Percentiles rank a stretch among this genome's conserved stretches.
These are phyloP conservation scores for Peronospora farinosa DNA, from an alignment of 352 stramenopile species.

Conservation along the genomic window DNA sequence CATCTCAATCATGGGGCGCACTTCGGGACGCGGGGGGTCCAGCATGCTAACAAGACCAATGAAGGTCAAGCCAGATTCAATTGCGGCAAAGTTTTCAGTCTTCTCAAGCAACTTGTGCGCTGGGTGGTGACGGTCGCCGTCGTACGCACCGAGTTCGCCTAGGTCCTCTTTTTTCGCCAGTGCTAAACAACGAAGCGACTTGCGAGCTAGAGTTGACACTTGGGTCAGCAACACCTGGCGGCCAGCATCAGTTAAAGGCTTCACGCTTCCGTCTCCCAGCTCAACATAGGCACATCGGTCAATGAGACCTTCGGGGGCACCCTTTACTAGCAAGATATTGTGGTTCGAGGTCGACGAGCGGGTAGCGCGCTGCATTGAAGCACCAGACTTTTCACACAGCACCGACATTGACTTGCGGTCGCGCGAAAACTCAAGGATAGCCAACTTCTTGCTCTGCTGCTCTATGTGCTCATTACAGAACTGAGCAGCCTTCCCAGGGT, in stretches of 20 bases:
- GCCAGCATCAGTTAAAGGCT: constrained; percentile 87
- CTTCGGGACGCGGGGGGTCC: constrained; percentile 96
- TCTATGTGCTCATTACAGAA: constrained; percentile 81
- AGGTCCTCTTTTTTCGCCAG: constrained; percentile 94
- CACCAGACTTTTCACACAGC: constrained; percentile 62
- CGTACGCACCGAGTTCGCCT: constrained; percentile 67
- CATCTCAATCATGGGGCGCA: constrained; percentile 91
- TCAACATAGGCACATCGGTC: constrained; percentile 93
- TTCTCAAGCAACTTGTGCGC: constrained; percentile 76
- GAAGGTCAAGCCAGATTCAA: constrained; percentile 96
- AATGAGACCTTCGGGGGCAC: constrained; percentile 95
- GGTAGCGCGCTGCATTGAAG: constrained; percentile 37
- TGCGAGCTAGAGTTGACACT: constrained; percentile 87
- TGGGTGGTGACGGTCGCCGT: constrained; percentile 79
- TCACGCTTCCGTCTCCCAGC: constrained; percentile 87
- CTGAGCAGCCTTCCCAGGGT: constrained; percentile 70
- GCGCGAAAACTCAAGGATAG: constrained; percentile 94
- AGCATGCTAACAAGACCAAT: constrained; percentile 97
- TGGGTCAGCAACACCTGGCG: constrained; percentile 86
- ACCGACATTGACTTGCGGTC: constrained; percentile 98
- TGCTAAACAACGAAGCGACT: constrained; percentile 94
- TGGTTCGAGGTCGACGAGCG: constrained; percentile 57
- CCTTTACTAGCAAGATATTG: constrained; percentile 98
- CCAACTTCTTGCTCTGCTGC: constrained; percentile 84
- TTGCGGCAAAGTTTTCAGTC: constrained; percentile 87